Conservation (phyloP, 768 basidiomycete genomes). For the Lactarius quietus region DNA sequence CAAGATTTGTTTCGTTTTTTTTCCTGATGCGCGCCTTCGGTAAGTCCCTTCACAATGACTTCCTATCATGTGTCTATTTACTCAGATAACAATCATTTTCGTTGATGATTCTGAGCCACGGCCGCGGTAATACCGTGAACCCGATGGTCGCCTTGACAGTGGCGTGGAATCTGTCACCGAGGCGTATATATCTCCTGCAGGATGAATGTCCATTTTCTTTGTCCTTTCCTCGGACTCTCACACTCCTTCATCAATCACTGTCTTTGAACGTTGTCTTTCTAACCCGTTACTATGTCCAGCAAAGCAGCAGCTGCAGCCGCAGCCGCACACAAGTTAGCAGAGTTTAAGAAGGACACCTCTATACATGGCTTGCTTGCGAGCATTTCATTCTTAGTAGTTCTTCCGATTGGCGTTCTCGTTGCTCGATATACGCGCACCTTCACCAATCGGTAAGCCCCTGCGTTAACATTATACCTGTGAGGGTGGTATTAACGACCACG, state of each 20-base stretch:
- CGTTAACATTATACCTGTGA: background rate
- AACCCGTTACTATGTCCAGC: background rate
- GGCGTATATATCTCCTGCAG: background rate
- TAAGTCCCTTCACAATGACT: no score
- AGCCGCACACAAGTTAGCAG: background rate
- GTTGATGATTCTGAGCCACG: background rate
- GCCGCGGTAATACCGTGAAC: background rate
- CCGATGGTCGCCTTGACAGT: background rate
- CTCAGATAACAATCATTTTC: background rate
- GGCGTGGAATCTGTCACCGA: no score
- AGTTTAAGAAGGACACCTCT: background rate
- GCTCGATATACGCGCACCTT: constrained; percentile 20
- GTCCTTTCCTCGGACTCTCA: background rate
- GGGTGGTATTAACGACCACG: background rate
- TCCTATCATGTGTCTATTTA: no score
- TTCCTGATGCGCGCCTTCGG: background rate
- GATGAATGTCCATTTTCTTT: background rate
- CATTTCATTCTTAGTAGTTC: constrained; percentile 8
- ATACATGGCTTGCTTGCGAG: constrained; percentile 3
- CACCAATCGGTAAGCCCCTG: constrained; percentile 4
- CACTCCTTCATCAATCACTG: background rate
- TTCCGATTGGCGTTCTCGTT: constrained; percentile 6
- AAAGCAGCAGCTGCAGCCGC: no score
- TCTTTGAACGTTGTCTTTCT: background rate
- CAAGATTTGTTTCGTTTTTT: background rate